Conservation (phyloP, 1,284 basidiomycete species). For the Omphalotus olearius region DNA sequence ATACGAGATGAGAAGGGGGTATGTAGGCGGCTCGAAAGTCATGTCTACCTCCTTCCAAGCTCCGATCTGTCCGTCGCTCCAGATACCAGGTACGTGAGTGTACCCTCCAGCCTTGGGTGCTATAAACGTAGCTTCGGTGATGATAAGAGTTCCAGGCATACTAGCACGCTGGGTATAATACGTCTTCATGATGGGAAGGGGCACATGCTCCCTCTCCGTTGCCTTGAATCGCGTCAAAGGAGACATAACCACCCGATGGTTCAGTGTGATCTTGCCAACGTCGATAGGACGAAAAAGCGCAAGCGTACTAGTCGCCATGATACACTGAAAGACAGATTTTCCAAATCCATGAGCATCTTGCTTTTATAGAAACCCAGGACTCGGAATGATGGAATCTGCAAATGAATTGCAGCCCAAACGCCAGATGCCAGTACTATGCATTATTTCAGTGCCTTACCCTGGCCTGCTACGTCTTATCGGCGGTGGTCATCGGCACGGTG, state of each 20-base stretch:
- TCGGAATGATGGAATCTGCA: no score
- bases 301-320: not conserved
- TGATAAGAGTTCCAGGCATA: conserved; percentile 41
- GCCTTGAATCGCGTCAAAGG: conserved; percentile 24
- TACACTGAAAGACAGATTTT: no score
- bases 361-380: no score
- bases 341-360: no score
- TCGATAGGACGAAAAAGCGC: conserved; percentile 22
- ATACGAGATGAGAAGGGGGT: no score
- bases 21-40: not conserved
- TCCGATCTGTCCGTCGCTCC: conserved; percentile 37
- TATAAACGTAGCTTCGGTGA: conserved; percentile 46
- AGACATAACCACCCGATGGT: conserved; percentile 23
- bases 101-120: conserved; percentile 33
- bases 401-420: no score
- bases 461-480: no score
- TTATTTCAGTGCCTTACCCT: no score
- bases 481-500: no score
- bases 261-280: conserved; percentile 19
- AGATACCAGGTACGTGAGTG: conserved; percentile 38
- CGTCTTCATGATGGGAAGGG: conserved; percentile 31
- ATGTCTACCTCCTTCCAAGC: conserved; percentile 43
- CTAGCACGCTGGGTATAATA: conserved; percentile 47
- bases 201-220: conserved; percentile 15
- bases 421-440: no score